phyloP scores from a whole-genome alignment of 1,284 basidiomycete genomes.

The Ustilago xerochloae region DNA sequence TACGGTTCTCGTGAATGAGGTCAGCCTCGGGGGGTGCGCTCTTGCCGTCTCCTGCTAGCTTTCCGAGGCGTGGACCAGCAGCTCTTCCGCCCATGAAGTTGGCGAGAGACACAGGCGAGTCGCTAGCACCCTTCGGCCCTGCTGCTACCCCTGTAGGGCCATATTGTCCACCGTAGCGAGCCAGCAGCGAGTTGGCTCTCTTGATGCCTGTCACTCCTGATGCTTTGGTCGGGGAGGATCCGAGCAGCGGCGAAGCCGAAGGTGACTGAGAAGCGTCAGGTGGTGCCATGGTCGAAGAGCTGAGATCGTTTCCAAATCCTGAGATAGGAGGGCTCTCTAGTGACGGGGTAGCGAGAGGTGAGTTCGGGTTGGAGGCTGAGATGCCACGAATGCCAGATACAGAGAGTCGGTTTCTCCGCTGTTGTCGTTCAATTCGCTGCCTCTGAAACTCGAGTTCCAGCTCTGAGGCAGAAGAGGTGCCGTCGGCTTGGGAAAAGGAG shows the following conservation, averaged over 20 bases:
- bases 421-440: slow-evolving; percentile 39
- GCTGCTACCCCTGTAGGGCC: slow-evolving; percentile 65
- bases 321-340: slow-evolving; percentile 12
- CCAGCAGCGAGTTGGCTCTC: slow-evolving; percentile 54
- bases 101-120: slow-evolving; percentile 61
- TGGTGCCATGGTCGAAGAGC: slow-evolving; percentile 17
- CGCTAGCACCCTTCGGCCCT: slow-evolving; percentile 28
- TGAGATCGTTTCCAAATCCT: slow-evolving; percentile 1
- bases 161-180: slow-evolving; percentile 62
- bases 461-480: slow-evolving; percentile 24
- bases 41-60: slow-evolving; percentile 62
- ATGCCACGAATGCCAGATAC: slow-evolving; percentile 44
- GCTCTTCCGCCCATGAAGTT: slow-evolving; percentile 66
- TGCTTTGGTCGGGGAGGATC: slow-evolving; percentile 38
- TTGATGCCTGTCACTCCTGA: slow-evolving; percentile 37
- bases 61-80: slow-evolving; percentile 62
- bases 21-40: slow-evolving; percentile 59
- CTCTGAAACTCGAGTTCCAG: slow-evolving; percentile 42
- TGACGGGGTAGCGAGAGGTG: slow-evolving; percentile 33
- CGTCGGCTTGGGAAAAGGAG: background rate
- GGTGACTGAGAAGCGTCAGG: slow-evolving; percentile 27
- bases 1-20: slow-evolving; percentile 50
- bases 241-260: slow-evolving; percentile 29
- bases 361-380: slow-evolving; percentile 32
- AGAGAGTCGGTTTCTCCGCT: slow-evolving; percentile 36